phyloP scores from a whole-genome alignment of 495 filamentous ascomycete species.

The Penicillium goetzii region DNA sequence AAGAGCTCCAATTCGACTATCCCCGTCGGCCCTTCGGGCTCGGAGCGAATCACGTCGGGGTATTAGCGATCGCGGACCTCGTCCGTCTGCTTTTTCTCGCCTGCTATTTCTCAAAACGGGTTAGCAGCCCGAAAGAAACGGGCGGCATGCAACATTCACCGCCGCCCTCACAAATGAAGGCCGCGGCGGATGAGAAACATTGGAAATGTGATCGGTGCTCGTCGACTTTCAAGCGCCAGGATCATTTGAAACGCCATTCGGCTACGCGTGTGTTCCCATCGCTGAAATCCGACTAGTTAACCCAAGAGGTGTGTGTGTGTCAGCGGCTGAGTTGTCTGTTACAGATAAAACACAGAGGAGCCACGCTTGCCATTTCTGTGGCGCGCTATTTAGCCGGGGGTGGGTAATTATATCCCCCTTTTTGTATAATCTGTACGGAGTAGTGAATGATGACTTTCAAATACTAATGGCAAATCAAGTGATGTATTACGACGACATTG shows the following conservation, averaged over 20 bases:
- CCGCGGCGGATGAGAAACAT: slow-evolving; percentile 5
- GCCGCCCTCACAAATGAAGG: slow-evolving; percentile 2
- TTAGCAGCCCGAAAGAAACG: slow-evolving; percentile 13
- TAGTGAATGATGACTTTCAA: neutral
- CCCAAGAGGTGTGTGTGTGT: too few relatives aligned
- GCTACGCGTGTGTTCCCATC: slow-evolving; percentile 32
- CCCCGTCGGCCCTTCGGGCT: neutral
- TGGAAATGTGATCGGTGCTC: slow-evolving; percentile 40
- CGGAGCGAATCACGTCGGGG: slow-evolving; percentile 14
- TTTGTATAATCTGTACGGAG: neutral
- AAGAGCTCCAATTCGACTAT: slow-evolving; percentile 1
- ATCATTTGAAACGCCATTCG: slow-evolving; percentile 40
- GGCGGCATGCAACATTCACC: slow-evolving; percentile 19
- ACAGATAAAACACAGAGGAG: slow-evolving; percentile 30
- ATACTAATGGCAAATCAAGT: slow-evolving; percentile 13
- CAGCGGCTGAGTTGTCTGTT: slow-evolving; percentile 3
- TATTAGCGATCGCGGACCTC: slow-evolving; percentile 13
- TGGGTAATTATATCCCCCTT: slow-evolving; percentile 21
- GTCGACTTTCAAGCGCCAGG: slow-evolving; percentile 35
- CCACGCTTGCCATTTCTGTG: slow-evolving; percentile 37
- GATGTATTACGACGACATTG: slow-evolving; percentile 42
- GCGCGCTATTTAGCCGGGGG: slow-evolving; percentile 38
- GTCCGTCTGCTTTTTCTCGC: slow-evolving; percentile 9
- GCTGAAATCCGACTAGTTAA: neutral
- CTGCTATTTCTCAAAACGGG: slow-evolving; percentile 21